Evolutionary conservation across 2,329 filamentous ascomycete species (phyloP).

Genomic region (Microascus cirrosus): DNA sequence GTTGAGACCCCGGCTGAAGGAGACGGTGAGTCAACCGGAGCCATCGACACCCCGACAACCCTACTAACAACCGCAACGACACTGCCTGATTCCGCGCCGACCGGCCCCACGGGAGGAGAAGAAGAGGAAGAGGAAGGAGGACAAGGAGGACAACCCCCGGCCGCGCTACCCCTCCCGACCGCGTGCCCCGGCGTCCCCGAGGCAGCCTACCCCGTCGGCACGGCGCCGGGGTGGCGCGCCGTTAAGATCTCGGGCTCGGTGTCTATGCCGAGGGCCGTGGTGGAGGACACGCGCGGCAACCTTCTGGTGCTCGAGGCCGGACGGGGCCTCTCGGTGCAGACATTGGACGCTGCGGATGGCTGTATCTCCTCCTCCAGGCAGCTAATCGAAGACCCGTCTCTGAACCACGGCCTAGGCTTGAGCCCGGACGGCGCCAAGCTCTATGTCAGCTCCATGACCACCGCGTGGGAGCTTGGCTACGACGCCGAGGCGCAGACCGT

Average conservation of each 20-base stretch:
- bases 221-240: slow-evolving; percentile 23
- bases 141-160: not conserved
- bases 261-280: slow-evolving; percentile 21
- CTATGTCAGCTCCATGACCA: slow-evolving; percentile 25
- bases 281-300: slow-evolving; percentile 23
- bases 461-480: slow-evolving; percentile 46
- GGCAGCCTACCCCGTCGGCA: slow-evolving; percentile 16
- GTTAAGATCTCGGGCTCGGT: slow-evolving; percentile 26
- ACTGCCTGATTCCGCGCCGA: not conserved
- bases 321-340: slow-evolving; percentile 25
- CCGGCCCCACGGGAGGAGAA: not conserved
- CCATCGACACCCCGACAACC: slow-evolving; percentile 7
- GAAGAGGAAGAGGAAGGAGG: not conserved
- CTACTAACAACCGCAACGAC: slow-evolving; percentile 7
- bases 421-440: slow-evolving; percentile 25
- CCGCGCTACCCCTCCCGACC: slow-evolving; percentile 18
- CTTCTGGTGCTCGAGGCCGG: slow-evolving; percentile 24
- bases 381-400: slow-evolving; percentile 20
- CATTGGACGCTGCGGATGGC: slow-evolving; percentile 25
- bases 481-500: slow-evolving; percentile 34
- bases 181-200: slow-evolving; percentile 21
- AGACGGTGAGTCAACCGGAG: slow-evolving; percentile 5
- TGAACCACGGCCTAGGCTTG: slow-evolving; percentile 28
- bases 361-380: slow-evolving; percentile 25
- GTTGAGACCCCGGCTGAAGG: not conserved